phyloP scores from a whole-genome alignment of 441 rosid genomes.

The Jatropha multifida region DNA sequence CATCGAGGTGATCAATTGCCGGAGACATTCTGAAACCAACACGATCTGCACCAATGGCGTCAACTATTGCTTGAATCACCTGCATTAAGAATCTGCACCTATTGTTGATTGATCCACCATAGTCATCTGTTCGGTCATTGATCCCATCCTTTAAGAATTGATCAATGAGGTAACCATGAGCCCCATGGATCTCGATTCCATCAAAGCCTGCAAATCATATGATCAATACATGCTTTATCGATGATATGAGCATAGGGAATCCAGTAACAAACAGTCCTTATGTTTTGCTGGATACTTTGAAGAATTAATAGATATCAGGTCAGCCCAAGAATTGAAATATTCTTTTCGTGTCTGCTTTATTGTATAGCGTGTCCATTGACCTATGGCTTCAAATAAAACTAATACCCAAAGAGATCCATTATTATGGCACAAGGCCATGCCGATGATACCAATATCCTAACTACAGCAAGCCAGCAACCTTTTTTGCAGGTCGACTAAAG shows the following conservation, averaged over 20 bases:
- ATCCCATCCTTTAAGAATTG: conserved; percentile 83
- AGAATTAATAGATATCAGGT: background rate
- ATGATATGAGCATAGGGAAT: background rate
- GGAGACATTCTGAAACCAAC: conserved; percentile 82
- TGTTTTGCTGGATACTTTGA: background rate
- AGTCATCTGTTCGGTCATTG: conserved; percentile 69
- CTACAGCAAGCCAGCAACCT: background rate
- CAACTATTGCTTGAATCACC: conserved; percentile 51
- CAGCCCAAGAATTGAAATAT: background rate
- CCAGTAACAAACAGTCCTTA: background rate
- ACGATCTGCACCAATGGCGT: conserved; percentile 57
- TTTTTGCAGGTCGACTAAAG: background rate
- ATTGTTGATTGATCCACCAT: conserved; percentile 72
- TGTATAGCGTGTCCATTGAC: background rate
- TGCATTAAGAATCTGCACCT: conserved; percentile 67
- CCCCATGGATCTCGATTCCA: conserved; percentile 90
- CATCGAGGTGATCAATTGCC: conserved; percentile 85
- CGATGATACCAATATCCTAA: background rate
- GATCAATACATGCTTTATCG: background rate
- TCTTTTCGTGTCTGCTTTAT: background rate
- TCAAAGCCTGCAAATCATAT: conserved; percentile 59
- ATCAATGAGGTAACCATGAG: conserved; percentile 90
- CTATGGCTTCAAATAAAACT: background rate
- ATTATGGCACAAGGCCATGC: background rate
- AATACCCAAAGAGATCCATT: background rate